These are phyloP conservation scores for Fusarium mundagurra DNA, from an alignment of 2,329 filamentous ascomycete genomes.

Conservation along the genomic window DNA sequence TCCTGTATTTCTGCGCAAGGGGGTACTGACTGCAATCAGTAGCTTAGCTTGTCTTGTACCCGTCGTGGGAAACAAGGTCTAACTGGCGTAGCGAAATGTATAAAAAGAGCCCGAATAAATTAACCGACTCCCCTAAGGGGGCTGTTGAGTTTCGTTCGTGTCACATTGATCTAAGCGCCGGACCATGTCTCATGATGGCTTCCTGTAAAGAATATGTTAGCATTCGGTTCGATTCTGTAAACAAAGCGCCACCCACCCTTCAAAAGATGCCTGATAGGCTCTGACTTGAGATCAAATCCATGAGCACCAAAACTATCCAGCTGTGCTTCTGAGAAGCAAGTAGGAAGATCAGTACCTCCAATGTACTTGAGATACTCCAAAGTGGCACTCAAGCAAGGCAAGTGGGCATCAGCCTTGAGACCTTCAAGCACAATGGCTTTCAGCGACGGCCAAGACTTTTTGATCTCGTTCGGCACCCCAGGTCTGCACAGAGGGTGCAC, in stretches of 20 bases:
- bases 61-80: no score
- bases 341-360: slow-evolving; percentile 68
- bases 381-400: slow-evolving; percentile 67
- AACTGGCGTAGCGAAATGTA: no score
- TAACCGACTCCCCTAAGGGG: not conserved
- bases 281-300: slow-evolving; percentile 19
- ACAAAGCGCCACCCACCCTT: not conserved
- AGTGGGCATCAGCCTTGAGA: slow-evolving; percentile 65
- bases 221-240: fast-evolving
- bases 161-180: not conserved
- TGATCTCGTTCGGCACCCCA: slow-evolving; percentile 59
- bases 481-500: slow-evolving; percentile 42
- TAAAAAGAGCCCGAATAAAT: not conserved
- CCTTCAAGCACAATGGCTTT: slow-evolving; percentile 66
- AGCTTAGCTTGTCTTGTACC: no score
- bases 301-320: slow-evolving; percentile 77
- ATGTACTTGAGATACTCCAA: slow-evolving; percentile 75
- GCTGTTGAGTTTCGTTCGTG: not conserved
- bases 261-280: slow-evolving; percentile 2
- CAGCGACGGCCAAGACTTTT: slow-evolving; percentile 58
- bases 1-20: no score
- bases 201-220: not conserved
- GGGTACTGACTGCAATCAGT: no score
- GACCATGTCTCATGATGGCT: slow-evolving; percentile 11
- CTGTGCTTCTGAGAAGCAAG: slow-evolving; percentile 76